phyloP scores from a whole-genome alignment of 2,329 filamentous ascomycete genomes.

The Diaporthe vaccinii region DNA sequence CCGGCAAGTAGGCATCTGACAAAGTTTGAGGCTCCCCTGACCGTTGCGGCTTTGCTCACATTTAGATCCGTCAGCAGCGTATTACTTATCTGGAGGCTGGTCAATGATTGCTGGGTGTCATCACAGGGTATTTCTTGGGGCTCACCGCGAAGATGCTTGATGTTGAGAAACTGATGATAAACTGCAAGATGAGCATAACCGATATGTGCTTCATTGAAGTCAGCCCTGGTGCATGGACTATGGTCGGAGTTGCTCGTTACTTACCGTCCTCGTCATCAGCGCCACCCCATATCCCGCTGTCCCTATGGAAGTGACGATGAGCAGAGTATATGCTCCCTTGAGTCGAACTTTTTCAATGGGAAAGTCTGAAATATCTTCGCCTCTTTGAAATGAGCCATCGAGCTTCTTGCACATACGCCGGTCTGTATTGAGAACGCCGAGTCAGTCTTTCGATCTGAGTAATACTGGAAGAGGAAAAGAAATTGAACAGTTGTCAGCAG shows the following conservation, averaged over 20 bases:
- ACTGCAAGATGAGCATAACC: conserved; percentile 14
- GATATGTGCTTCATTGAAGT: not conserved
- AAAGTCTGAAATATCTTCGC: conserved; percentile 3
- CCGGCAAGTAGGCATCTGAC: conserved; percentile 10
- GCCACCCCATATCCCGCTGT: conserved; percentile 1
- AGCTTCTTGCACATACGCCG: not conserved
- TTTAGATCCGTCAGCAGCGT: conserved; percentile 11
- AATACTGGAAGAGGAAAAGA: not conserved
- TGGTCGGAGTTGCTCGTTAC: fast-evolving
- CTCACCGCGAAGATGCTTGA: conserved; percentile 7
- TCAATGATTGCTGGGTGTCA: not conserved
- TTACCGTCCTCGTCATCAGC: not conserved
- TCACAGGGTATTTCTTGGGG: too few relatives aligned
- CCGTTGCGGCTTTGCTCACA: not conserved
- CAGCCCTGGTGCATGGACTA: not conserved
- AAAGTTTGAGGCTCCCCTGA: not conserved
- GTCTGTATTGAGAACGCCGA: not conserved
- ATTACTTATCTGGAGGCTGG: not conserved
- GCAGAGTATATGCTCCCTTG: conserved; percentile 1
- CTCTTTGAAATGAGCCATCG: conserved; percentile 5
- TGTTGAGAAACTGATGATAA: conserved; percentile 1
- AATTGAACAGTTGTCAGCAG: not conserved
- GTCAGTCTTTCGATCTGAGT: not conserved
- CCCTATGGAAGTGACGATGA: not conserved
- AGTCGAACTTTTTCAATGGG: conserved; percentile 5